These are phyloP conservation scores for Tuber borchii DNA, from an alignment of 495 filamentous ascomycete genomes.

Conservation along the genomic window DNA sequence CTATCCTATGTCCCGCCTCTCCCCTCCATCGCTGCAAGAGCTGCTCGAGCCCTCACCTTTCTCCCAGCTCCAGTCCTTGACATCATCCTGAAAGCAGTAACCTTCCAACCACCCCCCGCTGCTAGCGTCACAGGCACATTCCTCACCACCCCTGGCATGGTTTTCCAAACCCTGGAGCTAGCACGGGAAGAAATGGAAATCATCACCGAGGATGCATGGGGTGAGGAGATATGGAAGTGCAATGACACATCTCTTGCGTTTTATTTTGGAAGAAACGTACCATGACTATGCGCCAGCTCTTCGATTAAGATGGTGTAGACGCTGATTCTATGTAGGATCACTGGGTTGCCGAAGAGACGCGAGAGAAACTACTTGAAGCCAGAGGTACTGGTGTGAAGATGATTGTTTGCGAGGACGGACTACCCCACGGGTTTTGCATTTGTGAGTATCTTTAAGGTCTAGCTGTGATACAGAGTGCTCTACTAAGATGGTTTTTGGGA, in stretches of 20 bases:
- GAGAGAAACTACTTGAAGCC: slow-evolving; percentile 64
- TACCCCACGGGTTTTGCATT: slow-evolving; percentile 79
- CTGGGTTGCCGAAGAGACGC: slow-evolving; percentile 71
- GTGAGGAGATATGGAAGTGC: slow-evolving; percentile 69
- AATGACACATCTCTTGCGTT: slow-evolving; percentile 54
- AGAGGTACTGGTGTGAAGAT: slow-evolving; percentile 52
- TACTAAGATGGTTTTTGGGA: slow-evolving; percentile 10
- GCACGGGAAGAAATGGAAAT: slow-evolving; percentile 67
- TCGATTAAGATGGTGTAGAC: neutral
- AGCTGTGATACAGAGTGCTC: neutral
- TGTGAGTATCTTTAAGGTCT: slow-evolving; percentile 48
- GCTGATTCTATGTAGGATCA: slow-evolving; percentile 50
- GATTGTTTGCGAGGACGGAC: slow-evolving; percentile 62
- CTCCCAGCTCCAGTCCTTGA: slow-evolving; percentile 39
- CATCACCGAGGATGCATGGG: slow-evolving; percentile 74
- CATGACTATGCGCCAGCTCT: neutral
- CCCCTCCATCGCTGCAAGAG: slow-evolving; percentile 49
- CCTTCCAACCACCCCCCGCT: slow-evolving; percentile 53
- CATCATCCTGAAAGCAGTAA: slow-evolving; percentile 48
- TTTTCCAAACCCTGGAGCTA: slow-evolving; percentile 67
- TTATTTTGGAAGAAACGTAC: slow-evolving; percentile 60
- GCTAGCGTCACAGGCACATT: slow-evolving; percentile 58
- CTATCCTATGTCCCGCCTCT: slow-evolving; percentile 53
- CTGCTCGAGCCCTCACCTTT: slow-evolving; percentile 48
- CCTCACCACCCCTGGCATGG: slow-evolving; percentile 55